Conservation (phyloP, 352 stramenopile species). For the Pythium dissimile region DNA sequence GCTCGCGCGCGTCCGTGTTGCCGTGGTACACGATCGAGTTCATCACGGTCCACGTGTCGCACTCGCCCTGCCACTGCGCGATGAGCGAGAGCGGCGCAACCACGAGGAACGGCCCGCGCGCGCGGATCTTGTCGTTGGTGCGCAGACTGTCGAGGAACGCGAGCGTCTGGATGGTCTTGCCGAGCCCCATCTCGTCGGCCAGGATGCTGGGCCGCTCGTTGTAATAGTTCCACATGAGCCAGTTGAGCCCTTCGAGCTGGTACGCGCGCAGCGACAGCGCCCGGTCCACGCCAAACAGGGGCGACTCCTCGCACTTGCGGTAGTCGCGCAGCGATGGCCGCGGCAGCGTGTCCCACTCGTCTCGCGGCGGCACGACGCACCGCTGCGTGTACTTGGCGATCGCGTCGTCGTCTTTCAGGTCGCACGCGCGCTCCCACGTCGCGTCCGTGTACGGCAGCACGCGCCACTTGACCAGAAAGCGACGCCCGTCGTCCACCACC, state of each 20-base stretch:
- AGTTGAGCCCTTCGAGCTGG: constrained; percentile 88
- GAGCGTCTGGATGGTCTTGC: constrained; percentile 91
- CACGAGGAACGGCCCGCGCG: constrained; percentile 96
- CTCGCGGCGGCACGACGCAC: constrained; percentile 51
- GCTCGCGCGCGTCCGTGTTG: constrained; percentile 87
- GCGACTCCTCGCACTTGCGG: constrained; percentile 80
- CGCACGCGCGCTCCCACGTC: constrained; percentile 85
- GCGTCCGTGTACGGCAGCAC: constrained; percentile 83
- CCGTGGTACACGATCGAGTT: constrained; percentile 99
- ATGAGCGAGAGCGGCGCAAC: constrained; percentile 98
- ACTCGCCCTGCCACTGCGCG: constrained; percentile 99
- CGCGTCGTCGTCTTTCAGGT: constrained; percentile 82
- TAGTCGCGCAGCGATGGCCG: constrained; percentile 80
- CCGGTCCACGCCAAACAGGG: constrained; percentile 68
- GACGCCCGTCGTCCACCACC: constrained; percentile 80
- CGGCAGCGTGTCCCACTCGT: constrained; percentile 53
- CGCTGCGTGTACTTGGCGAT: constrained; percentile 71
- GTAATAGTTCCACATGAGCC: constrained; percentile 89
- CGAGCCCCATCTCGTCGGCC: constrained; percentile 91
- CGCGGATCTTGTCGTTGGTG: constrained; percentile 86
- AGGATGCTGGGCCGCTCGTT: constrained; percentile 87
- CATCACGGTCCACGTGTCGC: constrained; percentile 97
- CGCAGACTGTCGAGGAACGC: constrained; percentile 94
- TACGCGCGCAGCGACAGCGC: constrained; percentile 75
- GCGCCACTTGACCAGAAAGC: constrained; percentile 88